Conservation (phyloP, 257 asterid species). For the Thymus quinquecostatus region DNA sequence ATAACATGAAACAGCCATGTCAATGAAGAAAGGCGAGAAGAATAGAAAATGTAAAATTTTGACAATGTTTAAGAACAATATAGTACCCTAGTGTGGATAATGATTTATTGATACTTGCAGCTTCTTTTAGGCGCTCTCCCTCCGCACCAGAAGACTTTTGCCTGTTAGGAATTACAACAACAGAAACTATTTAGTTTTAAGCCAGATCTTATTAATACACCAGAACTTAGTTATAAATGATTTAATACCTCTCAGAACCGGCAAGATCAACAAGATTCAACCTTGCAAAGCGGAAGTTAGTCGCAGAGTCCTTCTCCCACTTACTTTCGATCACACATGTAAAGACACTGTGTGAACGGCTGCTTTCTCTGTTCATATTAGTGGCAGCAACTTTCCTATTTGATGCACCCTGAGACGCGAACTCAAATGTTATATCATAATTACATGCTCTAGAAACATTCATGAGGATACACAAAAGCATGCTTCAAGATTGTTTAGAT, state of each 20-base stretch:
- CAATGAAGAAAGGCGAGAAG: slow-evolving; percentile 18
- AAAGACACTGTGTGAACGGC: slow-evolving; percentile 97
- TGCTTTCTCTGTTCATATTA: slow-evolving; percentile 98
- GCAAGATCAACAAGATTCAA: slow-evolving; percentile 99
- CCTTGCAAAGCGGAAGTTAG: slow-evolving; percentile 90
- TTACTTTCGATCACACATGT: slow-evolving; percentile 95
- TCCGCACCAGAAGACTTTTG: slow-evolving; percentile 98
- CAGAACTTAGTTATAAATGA: slow-evolving; percentile 11
- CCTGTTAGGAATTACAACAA: slow-evolving; percentile 49
- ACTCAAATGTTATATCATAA: slow-evolving; percentile 26
- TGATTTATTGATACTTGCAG: slow-evolving; percentile 90
- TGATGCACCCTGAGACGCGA: slow-evolving; percentile 70
- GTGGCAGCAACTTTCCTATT: slow-evolving; percentile 95
- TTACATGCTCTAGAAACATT: slow-evolving; percentile 15
- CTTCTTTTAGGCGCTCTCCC: slow-evolving; percentile 97
- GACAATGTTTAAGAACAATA: slow-evolving; percentile 18
- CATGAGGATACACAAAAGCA: slow-evolving; percentile 17
- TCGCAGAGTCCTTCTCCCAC: slow-evolving; percentile 90
- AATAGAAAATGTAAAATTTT: slow-evolving; percentile 17
- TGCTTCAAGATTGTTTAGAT: slow-evolving; percentile 5
- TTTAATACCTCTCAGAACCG: slow-evolving; percentile 90
- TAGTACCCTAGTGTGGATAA: slow-evolving; percentile 87
- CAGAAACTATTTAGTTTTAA: slow-evolving; percentile 1
- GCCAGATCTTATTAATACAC: slow-evolving; percentile 6
- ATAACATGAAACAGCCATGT: slow-evolving; percentile 22